Percentiles rank a stretch among this genome's conserved stretches.
Conservation (phyloP, 2,329 filamentous ascomycete species). For the Colletotrichum musae region DNA sequence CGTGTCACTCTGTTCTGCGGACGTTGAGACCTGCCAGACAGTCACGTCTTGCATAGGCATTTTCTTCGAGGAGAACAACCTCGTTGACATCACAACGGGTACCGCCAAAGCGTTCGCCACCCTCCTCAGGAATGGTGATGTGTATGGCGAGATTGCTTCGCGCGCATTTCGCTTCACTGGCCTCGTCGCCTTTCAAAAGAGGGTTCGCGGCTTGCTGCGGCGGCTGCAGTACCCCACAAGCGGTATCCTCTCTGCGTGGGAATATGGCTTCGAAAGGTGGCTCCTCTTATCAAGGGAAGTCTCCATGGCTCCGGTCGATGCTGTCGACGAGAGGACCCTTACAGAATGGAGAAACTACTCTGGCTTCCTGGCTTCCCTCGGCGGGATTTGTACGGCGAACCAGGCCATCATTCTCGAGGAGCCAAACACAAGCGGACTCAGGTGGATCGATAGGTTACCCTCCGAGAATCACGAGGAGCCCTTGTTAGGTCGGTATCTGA, state of each 20-base stretch:
- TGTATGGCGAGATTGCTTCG: conserved; percentile 75
- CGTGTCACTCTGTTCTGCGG: conserved; percentile 75
- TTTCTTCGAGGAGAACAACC: conserved; percentile 73
- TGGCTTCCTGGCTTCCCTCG: conserved; percentile 77
- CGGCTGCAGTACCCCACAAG: conserved; percentile 73
- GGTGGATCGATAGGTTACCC: conserved; percentile 75
- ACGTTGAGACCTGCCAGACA: conserved; percentile 75
- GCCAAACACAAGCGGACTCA: conserved; percentile 67
- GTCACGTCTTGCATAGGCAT: conserved; percentile 74
- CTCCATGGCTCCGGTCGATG: conserved; percentile 65
- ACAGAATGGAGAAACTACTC: conserved; percentile 79
- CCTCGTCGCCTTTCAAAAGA: conserved; percentile 78
- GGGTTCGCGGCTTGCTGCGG: conserved; percentile 71
- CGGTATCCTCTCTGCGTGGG: conserved; percentile 79
- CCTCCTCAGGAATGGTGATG: conserved; percentile 71
- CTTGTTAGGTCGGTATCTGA: conserved; percentile 72
- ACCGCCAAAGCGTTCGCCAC: conserved; percentile 65
- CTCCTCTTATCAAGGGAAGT: conserved; percentile 75
- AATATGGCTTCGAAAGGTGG: conserved; percentile 76
- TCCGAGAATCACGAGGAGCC: conserved; percentile 74
- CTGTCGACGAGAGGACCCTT: conserved; percentile 68
- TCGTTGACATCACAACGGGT: conserved; percentile 66
- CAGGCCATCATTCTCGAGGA: conserved; percentile 72
- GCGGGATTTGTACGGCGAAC: conserved; percentile 75
- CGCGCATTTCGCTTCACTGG: conserved; percentile 77